Evolutionary conservation across 2,329 filamentous ascomycete genomes (phyloP).

Genomic region (Sphaceloma murrayae): DNA sequence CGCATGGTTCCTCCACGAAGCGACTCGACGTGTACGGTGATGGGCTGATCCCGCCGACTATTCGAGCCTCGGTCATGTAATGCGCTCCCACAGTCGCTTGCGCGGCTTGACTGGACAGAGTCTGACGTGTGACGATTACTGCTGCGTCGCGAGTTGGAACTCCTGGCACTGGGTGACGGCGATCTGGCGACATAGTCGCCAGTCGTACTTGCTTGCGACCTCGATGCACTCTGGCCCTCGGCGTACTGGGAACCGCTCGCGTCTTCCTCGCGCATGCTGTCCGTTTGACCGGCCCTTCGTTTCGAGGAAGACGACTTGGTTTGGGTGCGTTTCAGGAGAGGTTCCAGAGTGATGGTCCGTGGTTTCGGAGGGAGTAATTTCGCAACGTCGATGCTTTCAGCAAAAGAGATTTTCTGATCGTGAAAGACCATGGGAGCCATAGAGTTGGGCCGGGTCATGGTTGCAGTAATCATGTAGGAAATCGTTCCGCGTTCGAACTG

Average conservation of each 20-base stretch:
- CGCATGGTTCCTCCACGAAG: slow-evolving; percentile 74
- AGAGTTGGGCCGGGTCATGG: slow-evolving; percentile 76
- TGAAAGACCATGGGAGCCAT: slow-evolving; percentile 72
- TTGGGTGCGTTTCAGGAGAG: slow-evolving; percentile 55
- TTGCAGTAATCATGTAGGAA: slow-evolving; percentile 82
- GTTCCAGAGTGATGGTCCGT: slow-evolving; percentile 76
- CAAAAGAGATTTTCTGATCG: slow-evolving; percentile 68
- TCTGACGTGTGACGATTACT: slow-evolving; percentile 47
- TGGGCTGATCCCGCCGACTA: slow-evolving; percentile 54
- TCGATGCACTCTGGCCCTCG: slow-evolving; percentile 22
- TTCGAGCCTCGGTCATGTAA: slow-evolving; percentile 29
- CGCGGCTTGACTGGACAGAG: slow-evolving; percentile 33
- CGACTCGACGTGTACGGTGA: slow-evolving; percentile 77
- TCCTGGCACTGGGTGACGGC: slow-evolving; percentile 39
- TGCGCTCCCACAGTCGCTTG: slow-evolving; percentile 39
- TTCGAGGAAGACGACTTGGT: slow-evolving; percentile 21
- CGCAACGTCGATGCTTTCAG: slow-evolving; percentile 79
- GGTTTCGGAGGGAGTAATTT: slow-evolving; percentile 63
- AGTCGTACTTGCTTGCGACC: slow-evolving; percentile 23
- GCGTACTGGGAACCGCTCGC: slow-evolving; percentile 1
- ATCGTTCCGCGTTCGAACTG: slow-evolving; percentile 94
- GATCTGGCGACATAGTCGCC: slow-evolving; percentile 30
- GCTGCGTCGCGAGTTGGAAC: slow-evolving; percentile 46
- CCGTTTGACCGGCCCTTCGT: slow-evolving; percentile 2
- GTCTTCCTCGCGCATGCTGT: slow-evolving; percentile 17